These are phyloP conservation scores for Penstemon davidsonii DNA, from an alignment of 257 asterid species.

Conservation along the genomic window DNA sequence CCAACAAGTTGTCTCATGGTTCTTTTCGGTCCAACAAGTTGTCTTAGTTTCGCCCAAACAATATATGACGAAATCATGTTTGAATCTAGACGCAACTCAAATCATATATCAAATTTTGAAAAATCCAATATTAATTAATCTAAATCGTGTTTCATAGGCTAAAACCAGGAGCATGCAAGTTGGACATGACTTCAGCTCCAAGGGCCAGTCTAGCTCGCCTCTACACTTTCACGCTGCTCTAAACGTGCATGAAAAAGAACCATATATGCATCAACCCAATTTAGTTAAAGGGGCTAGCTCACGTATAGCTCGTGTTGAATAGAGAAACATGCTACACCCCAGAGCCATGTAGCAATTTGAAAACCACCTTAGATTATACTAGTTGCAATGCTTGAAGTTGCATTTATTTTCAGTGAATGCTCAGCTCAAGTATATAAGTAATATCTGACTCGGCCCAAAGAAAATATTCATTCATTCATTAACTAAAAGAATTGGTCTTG, in stretches of 20 bases:
- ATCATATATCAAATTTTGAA: no score
- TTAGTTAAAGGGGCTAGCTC: neutral
- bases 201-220: conserved; percentile 14
- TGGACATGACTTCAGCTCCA: conserved; percentile 25
- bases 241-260: conserved; percentile 8
- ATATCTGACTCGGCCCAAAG: conserved; percentile 51
- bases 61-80: no score
- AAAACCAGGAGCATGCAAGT: conserved; percentile 14
- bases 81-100: no score
- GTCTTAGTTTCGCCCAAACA: no score
- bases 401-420: conserved; percentile 75
- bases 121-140: no score
- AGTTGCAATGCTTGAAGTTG: conserved; percentile 85
- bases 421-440: conserved; percentile 72
- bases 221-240: neutral
- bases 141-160: neutral
- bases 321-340: conserved; percentile 15
- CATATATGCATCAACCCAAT: neutral
- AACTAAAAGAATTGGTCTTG: conserved; percentile 17
- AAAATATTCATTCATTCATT: conserved; percentile 8
- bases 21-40: no score
- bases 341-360: conserved; percentile 18
- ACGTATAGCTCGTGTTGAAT: neutral
- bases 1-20: no score
- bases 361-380: conserved; percentile 50